Evolutionary conservation across 208 protist genomes (phyloP).

Genomic region (Leishmania tarentolae): DNA sequence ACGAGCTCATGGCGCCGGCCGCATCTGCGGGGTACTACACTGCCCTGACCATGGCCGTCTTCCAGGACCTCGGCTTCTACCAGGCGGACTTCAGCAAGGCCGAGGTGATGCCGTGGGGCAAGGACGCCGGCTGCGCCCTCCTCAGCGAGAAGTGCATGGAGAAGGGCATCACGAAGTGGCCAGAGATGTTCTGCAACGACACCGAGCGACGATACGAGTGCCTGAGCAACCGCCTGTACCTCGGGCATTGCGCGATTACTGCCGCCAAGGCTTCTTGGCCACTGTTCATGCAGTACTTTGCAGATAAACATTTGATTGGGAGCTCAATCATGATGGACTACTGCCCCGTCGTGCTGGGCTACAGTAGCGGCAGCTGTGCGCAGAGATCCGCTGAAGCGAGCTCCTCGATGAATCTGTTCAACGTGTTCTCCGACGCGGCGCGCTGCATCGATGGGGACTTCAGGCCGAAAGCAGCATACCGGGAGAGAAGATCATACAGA

Average conservation of each 20-base stretch:
- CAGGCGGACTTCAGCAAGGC: constrained; percentile 58
- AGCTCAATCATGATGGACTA: neutral
- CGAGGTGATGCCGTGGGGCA: constrained; percentile 75
- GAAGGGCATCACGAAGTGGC: constrained; percentile 31
- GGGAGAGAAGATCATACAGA: neutral
- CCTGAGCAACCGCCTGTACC: neutral
- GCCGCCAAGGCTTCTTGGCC: constrained; percentile 18
- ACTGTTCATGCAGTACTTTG: constrained; percentile 28
- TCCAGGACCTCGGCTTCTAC: constrained; percentile 87
- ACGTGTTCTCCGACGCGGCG: neutral
- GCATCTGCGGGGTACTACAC: constrained; percentile 42
- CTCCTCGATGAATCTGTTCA: neutral
- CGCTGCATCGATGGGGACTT: neutral
- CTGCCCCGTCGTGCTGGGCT: neutral
- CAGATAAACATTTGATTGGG: constrained; percentile 30
- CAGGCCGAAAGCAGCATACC: neutral
- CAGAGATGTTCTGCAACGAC: constrained; percentile 54
- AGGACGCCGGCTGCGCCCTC: constrained; percentile 60
- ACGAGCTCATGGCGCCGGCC: constrained; percentile 84
- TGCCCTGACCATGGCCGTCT: constrained; percentile 75
- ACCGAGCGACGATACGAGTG: neutral
- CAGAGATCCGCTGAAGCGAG: neutral
- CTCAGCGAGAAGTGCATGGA: constrained; percentile 48
- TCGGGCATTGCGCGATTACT: neutral
- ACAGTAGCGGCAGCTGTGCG: neutral